Evolutionary conservation across 805 yeast genomes (phyloP), one percentile per base, ranked within the genome.

Genomic region (Ogataea parapolymorpha): DNA sequence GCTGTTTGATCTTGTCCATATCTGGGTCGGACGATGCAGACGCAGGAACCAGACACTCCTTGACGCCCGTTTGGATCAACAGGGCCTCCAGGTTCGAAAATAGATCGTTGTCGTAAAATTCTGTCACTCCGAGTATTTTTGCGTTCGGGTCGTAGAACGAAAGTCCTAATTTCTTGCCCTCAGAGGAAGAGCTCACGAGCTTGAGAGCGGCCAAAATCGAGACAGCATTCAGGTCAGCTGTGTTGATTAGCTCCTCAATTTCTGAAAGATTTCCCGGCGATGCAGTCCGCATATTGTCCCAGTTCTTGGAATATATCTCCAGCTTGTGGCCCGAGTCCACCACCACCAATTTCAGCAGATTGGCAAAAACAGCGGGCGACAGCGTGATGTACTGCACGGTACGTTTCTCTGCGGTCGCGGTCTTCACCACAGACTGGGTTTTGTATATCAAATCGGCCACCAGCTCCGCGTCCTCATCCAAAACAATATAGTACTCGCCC

Each of bases 221-320:
- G 9, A 53, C 52, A 0, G 59, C 48, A 18, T 67, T 61, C 9
- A 60, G 39, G 12, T 68, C 66, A 2, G 74, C 66, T 3, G 68
- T 58, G 38, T 66, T 66, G 48, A 88, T 68, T 63, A 87, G 65
- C 25, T 84, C 89, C 50, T 86, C 96, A 34, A 85, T 77, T 31
- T 72, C 80, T 44, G 82, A 85, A 36, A 90, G 66, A 61, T 93
- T 90, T 5, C 99, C 99, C 0, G 98, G 97, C 1, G 95, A 82
- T 0, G 96, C 96, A 31, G 71, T 65, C 42, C 68, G 74, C 48
- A 66, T 51, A 39, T 75, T 65, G 36, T 62, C 70, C 76, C 95
- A 91, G 46, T 62, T 66, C 56, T 72, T 78, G 50, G 80, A 80
- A 59, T 85, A 91, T 13, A 93, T 75, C 56, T 90, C 96, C 13